phyloP scores from a whole-genome alignment of 2,329 filamentous ascomycete species.

The Sporothrix schenckii region DNA sequence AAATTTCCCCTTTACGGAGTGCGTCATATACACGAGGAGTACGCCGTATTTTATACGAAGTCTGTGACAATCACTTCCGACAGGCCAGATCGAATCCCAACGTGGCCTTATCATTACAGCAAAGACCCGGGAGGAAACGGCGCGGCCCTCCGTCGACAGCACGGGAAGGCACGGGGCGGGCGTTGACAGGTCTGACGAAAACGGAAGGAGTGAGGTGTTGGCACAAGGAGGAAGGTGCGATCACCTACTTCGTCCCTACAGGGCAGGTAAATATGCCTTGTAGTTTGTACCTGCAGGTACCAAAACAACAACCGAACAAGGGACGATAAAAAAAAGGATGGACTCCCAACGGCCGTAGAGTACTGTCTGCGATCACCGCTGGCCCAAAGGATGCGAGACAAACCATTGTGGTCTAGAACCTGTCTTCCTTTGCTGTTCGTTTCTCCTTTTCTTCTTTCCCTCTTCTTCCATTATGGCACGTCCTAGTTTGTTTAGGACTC shows the following conservation, averaged over 20 bases:
- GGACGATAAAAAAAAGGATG: not conserved
- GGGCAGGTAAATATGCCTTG: not conserved
- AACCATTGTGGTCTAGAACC: not conserved
- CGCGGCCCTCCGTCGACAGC: constrained; percentile 5
- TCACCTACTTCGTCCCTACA: not conserved
- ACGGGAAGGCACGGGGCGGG: constrained; percentile 21
- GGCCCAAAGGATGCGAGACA: not conserved
- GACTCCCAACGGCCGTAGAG: not conserved
- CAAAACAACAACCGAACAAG: not conserved
- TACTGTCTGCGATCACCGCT: constrained; percentile 3
- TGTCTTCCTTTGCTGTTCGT: not conserved
- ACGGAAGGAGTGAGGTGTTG: not conserved
- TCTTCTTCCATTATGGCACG: not conserved
- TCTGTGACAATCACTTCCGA: constrained; percentile 1
- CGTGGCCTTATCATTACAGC: not conserved
- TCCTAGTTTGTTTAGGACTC: not conserved
- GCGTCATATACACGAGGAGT: not conserved
- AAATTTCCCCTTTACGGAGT: not conserved
- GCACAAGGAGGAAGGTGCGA: constrained; percentile 7
- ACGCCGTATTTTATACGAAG: not conserved
- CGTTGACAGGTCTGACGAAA: not conserved
- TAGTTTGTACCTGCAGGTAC: not conserved
- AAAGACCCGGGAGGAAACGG: constrained; percentile 4
- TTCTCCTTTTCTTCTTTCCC: not conserved
- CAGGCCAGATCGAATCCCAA: not conserved